Base-by-base conservation (phyloP, 2,329 filamentous ascomycete genomes). In the Cyphellophora attinorum region DNA sequence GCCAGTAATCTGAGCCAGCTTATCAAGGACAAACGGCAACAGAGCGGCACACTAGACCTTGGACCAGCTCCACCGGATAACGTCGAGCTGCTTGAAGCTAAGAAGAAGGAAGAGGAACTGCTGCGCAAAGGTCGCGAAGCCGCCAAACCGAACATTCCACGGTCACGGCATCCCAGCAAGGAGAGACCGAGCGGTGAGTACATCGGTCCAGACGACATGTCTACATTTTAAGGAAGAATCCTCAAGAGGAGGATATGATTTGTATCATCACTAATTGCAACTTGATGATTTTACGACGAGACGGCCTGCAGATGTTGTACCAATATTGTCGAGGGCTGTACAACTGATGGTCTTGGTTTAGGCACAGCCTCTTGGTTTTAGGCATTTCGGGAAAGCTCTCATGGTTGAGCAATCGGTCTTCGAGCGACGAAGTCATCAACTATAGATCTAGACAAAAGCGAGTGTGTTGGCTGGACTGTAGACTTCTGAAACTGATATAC, bases 1-100 rank as follows among this genome's bases (percentile, higher is more conserved):
- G 45, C 46, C 31, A 52, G 50, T 18, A 46, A 52, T 23, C 38
- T 53, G 15, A 51, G 48, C 31, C 40, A 49, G 11, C 36, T 51
- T 35, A 52, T 53, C 35, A 42, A 47, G 29, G 33, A 35, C 32
- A 44, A 44, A 27, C 40, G 44, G 28, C 35, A 37, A 17, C 19
- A 40, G 34, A 45, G 31, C n/a, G 38, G 44, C 28, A 40, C 39
- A 11, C 33, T 21, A 13, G 36, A 43, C 14, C 34, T 43, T 31
- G 40, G 41, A 12, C 37, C 37, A 11, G 15, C 38, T 12, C 29
- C 25, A 25, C 34, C 32, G 15, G 13, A 34, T 29, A 15, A 37
- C 13, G 30, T 35, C 17, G 31, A 32, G 29, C n/a, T 33, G 17
- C 34, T 35, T 21, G 30, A 42, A 14, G 25, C 30, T 10, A 43